Evolutionary conservation across 345 rosid genomes (phyloP).

Genomic region (Populus ilicifolia): DNA sequence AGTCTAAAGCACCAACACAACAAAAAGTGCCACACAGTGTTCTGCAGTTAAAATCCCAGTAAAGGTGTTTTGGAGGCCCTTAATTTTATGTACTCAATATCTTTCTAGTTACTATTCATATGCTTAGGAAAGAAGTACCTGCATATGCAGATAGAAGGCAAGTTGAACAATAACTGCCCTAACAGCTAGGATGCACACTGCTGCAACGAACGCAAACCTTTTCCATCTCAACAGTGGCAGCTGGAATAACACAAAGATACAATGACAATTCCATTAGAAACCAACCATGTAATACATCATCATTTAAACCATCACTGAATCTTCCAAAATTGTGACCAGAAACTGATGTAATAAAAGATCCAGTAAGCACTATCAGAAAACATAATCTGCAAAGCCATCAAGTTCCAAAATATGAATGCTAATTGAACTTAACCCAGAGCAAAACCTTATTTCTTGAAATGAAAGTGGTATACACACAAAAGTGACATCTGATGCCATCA

Average conservation of each 20-base stretch:
- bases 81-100: not conserved
- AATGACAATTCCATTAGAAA: not conserved
- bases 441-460: not conserved
- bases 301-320: not conserved
- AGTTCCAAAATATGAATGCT: not conserved
- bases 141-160: conserved; percentile 85
- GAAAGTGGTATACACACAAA: not conserved
- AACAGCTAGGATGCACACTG: conserved; percentile 89
- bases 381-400: too few relatives aligned
- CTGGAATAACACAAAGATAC: conserved; percentile 38
- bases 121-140: conserved; percentile 37
- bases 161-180: conserved; percentile 92
- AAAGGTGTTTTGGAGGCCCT: not conserved
- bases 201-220: conserved; percentile 87
- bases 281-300: not conserved
- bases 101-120: not conserved
- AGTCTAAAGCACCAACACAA: not conserved
- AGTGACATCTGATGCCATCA: not conserved
- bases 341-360: not conserved
- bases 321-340: not conserved
- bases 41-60: not conserved
- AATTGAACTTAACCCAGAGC: not conserved
- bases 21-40: not conserved
- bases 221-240: conserved; percentile 91
- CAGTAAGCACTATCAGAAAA: too few relatives aligned